Evolutionary conservation across 116 monocot species (phyloP), one percentile per base, ranked within the genome.

Genomic region (Dioscorea cayenensis): DNA sequence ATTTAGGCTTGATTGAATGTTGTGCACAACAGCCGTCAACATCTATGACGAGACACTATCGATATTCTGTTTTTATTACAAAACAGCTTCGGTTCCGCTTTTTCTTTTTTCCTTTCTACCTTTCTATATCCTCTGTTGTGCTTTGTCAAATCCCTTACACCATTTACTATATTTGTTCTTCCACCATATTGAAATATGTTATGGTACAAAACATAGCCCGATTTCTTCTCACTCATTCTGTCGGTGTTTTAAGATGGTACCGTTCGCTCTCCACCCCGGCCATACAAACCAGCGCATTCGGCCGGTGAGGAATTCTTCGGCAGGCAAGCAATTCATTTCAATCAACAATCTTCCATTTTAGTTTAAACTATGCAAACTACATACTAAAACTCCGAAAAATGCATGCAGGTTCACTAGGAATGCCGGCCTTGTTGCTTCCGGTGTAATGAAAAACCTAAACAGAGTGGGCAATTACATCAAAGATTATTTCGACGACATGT

Each of bases 401-500:
- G 73, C 90, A 18, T 81, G 73, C 90, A 96, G 95, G 83, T 87
- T 92, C 74, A 71, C 73, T 18, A 90, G 89, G 79, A 89, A 90
- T 70, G 89, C 95, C 22, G 81, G 90, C 1, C 80, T 97, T 23
- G 96, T 97, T 27, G 92, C 90, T 38, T 82, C 90, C 22, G 92
- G 92, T 19, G 92, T 88, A 21, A 77, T 75, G 27, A 77, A 76
- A 64, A 97, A 97, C 80, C 63, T 96, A 51, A 66, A 84, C 63
- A 83, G 77, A 66, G 90, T 79, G 13, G 96, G 85, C 36, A 82
- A 69, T 78, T 88, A 92, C 28, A 37, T 92, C 29, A 92, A 96
- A 84, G 84, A 90, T 32, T 82, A 77, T 59, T n/a, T 96, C 21
- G 90, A 92, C 29, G 92, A 92, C 73, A 92, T 92, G 50, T 92